These are phyloP conservation scores for Diplogelasinospora grovesii DNA, from an alignment of 495 filamentous ascomycete genomes.

Conservation along the genomic window DNA sequence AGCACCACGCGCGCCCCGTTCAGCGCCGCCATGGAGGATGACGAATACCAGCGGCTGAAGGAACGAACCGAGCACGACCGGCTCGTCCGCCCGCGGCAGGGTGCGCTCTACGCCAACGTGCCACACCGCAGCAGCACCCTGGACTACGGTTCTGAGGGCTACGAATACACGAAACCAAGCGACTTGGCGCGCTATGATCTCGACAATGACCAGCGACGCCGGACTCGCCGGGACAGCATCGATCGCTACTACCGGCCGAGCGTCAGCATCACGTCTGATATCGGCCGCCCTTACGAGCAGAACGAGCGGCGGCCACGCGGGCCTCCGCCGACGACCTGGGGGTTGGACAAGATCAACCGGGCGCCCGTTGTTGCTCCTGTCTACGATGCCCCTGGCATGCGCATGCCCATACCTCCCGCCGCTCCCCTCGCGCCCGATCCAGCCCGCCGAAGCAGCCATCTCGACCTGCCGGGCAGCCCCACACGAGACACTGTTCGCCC, in stretches of 20 bases:
- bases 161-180: constrained; percentile 64
- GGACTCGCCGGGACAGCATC: constrained; percentile 43
- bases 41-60: constrained; percentile 37
- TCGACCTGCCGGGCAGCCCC: constrained; percentile 28
- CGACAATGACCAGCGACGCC: constrained; percentile 37
- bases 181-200: constrained; percentile 63
- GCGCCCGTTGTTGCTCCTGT: constrained; percentile 26
- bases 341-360: constrained; percentile 52
- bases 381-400: constrained; percentile 38
- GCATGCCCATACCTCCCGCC: constrained; percentile 36
- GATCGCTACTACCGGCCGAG: constrained; percentile 57
- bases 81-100: constrained; percentile 24
- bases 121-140: constrained; percentile 32
- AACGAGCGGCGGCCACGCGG: constrained; percentile 39
- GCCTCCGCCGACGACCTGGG: constrained; percentile 56
- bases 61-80: constrained; percentile 39
- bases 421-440: constrained; percentile 31
- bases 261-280: constrained; percentile 55
- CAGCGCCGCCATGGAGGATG: constrained; percentile 33
- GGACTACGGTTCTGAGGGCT: constrained; percentile 60
- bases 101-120: constrained; percentile 23
- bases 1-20: constrained; percentile 17
- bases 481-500: constrained; percentile 20
- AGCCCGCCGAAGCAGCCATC: constrained; percentile 18
- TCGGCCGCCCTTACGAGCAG: constrained; percentile 33